Evolutionary conservation across 176 grass and related monocot species (phyloP).

Genomic region (Eleusine indica): DNA sequence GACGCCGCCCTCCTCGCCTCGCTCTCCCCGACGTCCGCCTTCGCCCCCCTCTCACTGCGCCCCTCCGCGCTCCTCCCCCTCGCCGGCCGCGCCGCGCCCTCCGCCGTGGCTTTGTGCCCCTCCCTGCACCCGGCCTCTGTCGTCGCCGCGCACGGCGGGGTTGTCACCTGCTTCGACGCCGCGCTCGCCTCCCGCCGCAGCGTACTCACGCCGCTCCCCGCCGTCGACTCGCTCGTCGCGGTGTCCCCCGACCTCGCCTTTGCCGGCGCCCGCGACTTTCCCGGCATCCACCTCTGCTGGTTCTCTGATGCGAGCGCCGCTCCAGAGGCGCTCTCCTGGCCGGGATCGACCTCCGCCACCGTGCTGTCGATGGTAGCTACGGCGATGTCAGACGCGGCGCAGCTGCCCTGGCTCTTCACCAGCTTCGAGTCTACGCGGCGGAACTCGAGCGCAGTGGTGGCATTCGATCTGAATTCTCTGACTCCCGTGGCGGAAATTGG

Average conservation of each 20-base stretch:
- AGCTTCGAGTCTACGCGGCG: constrained; percentile 79
- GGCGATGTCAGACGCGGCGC: neutral
- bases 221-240: constrained; percentile 68
- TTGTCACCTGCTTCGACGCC: constrained; percentile 60
- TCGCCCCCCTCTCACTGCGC: constrained; percentile 54
- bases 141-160: constrained; percentile 63
- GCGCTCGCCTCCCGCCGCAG: constrained; percentile 47
- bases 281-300: constrained; percentile 66
- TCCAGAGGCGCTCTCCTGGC: constrained; percentile 62
- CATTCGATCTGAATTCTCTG: constrained; percentile 67
- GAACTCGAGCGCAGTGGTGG: constrained; percentile 75
- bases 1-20: constrained; percentile 47
- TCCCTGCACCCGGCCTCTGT: constrained; percentile 43
- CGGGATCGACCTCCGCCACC: constrained; percentile 48
- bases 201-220: constrained; percentile 64
- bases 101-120: constrained; percentile 42
- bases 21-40: constrained; percentile 40
- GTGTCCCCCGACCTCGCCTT: constrained; percentile 48
- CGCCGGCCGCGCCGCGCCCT: constrained; percentile 49
- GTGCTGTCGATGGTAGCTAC: constrained; percentile 59
- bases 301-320: constrained; percentile 21
- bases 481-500: constrained; percentile 59
- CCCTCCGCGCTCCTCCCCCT: constrained; percentile 49
- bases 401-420: constrained; percentile 51
- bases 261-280: constrained; percentile 66